Percentiles rank a stretch among this genome's conserved stretches.
These are phyloP conservation scores for Colletotrichum sp. DNA, from an alignment of 2,329 filamentous ascomycete species.

Conservation along the genomic window DNA sequence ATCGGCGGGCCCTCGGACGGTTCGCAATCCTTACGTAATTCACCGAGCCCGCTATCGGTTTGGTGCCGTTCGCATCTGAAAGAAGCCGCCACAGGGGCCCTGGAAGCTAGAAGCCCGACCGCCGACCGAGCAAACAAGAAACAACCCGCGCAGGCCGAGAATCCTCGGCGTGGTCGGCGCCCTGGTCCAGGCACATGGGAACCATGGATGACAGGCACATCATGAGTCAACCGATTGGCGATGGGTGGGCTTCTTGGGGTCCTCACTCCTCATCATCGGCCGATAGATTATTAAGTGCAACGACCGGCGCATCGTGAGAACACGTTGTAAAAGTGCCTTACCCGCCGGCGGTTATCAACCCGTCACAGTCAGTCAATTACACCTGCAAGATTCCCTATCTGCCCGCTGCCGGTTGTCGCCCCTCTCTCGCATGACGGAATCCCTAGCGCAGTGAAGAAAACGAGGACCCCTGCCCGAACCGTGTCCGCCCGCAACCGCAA, in stretches of 20 bases:
- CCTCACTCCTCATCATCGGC: not conserved
- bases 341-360: not conserved
- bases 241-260: not conserved
- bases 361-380: not conserved
- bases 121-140: not conserved
- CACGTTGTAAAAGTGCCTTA: not conserved
- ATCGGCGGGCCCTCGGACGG: not conserved
- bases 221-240: constrained; percentile 12
- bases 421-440: constrained; percentile 6
- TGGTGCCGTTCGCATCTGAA: not conserved
- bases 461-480: not conserved
- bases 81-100: not conserved
- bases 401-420: not conserved
- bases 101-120: not conserved
- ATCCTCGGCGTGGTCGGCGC: constrained; percentile 9
- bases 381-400: not conserved
- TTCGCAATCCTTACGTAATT: not conserved
- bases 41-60: not conserved
- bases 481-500: not conserved
- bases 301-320: not conserved
- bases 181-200: not conserved
- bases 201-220: constrained; percentile 2
- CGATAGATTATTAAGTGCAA: not conserved
- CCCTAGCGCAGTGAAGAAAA: constrained; percentile 2
- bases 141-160: constrained; percentile 2